A percentile compares a stretch with the other conserved stretches of the same genome.
These are phyloP conservation scores for Striga asiatica DNA, from an alignment of 257 asterid species.

Conservation along the genomic window DNA sequence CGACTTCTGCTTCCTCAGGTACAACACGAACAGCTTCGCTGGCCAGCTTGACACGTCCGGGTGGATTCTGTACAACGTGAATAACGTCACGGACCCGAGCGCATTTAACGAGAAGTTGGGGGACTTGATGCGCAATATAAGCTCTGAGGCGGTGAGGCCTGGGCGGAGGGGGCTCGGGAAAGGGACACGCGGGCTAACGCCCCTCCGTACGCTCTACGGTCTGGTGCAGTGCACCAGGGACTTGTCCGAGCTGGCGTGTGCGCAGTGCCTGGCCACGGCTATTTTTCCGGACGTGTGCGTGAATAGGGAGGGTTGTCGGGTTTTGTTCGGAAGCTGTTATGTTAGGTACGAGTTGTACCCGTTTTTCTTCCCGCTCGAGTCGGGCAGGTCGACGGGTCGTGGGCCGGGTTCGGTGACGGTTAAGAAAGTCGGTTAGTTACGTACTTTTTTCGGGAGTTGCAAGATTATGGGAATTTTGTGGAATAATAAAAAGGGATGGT, in stretches of 20 bases:
- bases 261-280: not conserved
- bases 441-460: no score
- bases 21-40: not conserved
- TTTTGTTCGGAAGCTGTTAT: not conserved
- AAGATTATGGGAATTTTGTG: no score
- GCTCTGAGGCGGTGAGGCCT: not conserved
- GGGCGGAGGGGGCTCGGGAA: not conserved
- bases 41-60: not conserved
- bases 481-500: no score
- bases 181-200: not conserved
- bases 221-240: conserved; percentile 5
- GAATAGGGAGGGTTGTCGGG: not conserved
- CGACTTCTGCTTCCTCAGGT: conserved; percentile 3
- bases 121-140: not conserved
- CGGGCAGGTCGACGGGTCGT: not conserved
- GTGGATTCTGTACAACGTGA: not conserved
- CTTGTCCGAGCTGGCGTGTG: not conserved
- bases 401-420: not conserved
- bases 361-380: not conserved
- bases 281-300: not conserved
- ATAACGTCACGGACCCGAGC: not conserved
- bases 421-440: no score
- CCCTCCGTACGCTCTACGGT: not conserved
- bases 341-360: not conserved
- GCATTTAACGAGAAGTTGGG: not conserved